Evolutionary conservation across 2,329 filamentous ascomycete genomes (phyloP).

Genomic region (Trichoderma cornu-damae): DNA sequence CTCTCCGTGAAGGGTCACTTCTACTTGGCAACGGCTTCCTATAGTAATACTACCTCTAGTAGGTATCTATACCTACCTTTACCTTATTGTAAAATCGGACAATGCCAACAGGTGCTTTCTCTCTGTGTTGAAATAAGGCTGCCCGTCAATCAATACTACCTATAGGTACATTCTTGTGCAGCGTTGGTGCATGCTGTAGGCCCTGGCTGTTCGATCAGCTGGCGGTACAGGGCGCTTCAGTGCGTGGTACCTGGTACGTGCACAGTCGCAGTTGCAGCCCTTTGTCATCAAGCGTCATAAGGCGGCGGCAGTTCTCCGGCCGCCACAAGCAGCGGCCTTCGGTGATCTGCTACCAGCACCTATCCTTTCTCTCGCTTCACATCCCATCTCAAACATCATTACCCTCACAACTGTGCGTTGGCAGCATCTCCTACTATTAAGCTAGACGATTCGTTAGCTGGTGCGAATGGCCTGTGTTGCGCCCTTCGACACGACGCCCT

Average conservation of each 20-base stretch:
- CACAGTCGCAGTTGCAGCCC: neutral
- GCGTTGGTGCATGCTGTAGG: no score
- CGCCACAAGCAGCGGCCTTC: neutral
- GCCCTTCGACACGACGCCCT: neutral
- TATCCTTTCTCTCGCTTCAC: neutral
- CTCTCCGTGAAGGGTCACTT: no score
- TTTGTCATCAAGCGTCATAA: constrained; percentile 18
- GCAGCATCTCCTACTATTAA: neutral
- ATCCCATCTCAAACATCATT: neutral
- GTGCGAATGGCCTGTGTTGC: neutral
- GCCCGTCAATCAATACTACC: no score
- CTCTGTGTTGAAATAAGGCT: neutral
- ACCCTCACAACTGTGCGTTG: neutral
- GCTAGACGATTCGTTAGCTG: neutral
- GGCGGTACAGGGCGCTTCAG: no score
- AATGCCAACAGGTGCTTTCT: neutral
- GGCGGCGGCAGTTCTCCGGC: constrained; percentile 13
- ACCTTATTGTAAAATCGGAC: neutral
- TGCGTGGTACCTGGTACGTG: neutral
- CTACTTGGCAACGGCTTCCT: no score
- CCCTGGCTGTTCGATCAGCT: no score
- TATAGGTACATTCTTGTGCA: no score
- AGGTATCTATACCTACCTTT: no score
- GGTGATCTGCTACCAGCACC: neutral
- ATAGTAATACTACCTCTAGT: no score